Evolutionary conservation across 2,329 filamentous ascomycete genomes (phyloP).

Genomic region (Corniculantispora saksenae): DNA sequence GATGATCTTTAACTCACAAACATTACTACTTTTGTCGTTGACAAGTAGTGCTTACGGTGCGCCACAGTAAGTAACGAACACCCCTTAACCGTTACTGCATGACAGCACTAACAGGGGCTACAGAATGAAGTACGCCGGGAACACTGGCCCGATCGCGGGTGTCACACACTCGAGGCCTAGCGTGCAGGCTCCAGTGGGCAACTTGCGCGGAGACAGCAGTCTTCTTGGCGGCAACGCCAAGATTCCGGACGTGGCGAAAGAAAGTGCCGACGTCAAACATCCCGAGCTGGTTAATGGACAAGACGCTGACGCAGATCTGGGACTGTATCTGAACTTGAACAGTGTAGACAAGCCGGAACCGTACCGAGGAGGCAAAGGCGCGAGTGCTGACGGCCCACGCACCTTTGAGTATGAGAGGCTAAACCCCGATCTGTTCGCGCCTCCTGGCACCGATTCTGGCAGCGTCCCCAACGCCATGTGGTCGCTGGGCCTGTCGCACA

Average conservation of each 20-base stretch:
- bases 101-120: neutral
- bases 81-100: neutral
- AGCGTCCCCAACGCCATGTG: slow-evolving; percentile 50
- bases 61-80: slow-evolving; percentile 9
- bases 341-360: slow-evolving; percentile 54
- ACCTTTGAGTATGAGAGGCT: slow-evolving; percentile 51
- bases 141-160: slow-evolving; percentile 43
- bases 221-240: slow-evolving; percentile 43
- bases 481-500: slow-evolving; percentile 55
- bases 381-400: slow-evolving; percentile 54
- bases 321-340: slow-evolving; percentile 50
- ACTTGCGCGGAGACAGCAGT: slow-evolving; percentile 40
- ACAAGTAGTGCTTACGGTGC: slow-evolving; percentile 7
- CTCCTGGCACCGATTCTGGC: slow-evolving; percentile 54
- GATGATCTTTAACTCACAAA: slow-evolving; percentile 10
- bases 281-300: slow-evolving; percentile 51
- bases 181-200: slow-evolving; percentile 39
- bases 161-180: slow-evolving; percentile 40
- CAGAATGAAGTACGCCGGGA: slow-evolving; percentile 46
- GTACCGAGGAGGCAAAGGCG: slow-evolving; percentile 51
- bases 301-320: slow-evolving; percentile 50
- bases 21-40: slow-evolving; percentile 9
- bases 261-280: slow-evolving; percentile 40
- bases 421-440: slow-evolving; percentile 56
- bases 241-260: slow-evolving; percentile 38